These are phyloP conservation scores for Tylopilus balloui DNA, from an alignment of 768 basidiomycete species.

Conservation along the genomic window DNA sequence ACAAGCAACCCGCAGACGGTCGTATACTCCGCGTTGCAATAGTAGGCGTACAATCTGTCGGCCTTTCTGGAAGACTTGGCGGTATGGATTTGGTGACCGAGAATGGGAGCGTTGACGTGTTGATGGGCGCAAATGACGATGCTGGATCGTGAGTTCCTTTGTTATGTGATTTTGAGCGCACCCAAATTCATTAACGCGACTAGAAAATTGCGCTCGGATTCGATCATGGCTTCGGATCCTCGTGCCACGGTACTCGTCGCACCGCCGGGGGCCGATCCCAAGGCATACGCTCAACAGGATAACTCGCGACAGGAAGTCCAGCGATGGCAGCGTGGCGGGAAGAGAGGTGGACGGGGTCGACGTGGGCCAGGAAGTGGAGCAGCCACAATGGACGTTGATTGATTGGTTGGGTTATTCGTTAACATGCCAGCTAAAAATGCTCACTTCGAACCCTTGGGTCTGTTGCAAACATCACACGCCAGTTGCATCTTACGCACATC, in stretches of 20 bases:
- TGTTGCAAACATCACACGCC: slow-evolving; percentile 12
- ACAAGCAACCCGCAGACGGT: slow-evolving; percentile 81
- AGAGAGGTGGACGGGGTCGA: slow-evolving; percentile 20
- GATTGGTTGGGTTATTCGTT: neutral
- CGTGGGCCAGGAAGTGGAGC: slow-evolving; percentile 17
- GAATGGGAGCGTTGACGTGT: slow-evolving; percentile 41
- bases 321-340: slow-evolving; percentile 29
- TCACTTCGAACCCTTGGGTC: slow-evolving; percentile 7
- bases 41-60: slow-evolving; percentile 52
- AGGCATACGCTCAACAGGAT: slow-evolving; percentile 42
- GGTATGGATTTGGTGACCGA: slow-evolving; percentile 45
- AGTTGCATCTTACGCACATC: slow-evolving; percentile 19
- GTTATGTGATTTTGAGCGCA: neutral
- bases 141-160: slow-evolving; percentile 48
- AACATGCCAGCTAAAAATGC: slow-evolving; percentile 7
- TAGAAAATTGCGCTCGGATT: slow-evolving; percentile 87
- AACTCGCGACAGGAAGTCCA: slow-evolving; percentile 20
- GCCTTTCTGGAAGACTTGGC: slow-evolving; percentile 55
- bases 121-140: slow-evolving; percentile 47
- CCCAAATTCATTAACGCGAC: neutral
- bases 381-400: slow-evolving; percentile 29
- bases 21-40: slow-evolving; percentile 62
- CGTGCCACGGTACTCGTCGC: slow-evolving; percentile 65
- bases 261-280: slow-evolving; percentile 60
- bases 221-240: slow-evolving; percentile 53